Conservation (phyloP, 805 yeast genomes). For the Saccharomycopsis sp. region DNA sequence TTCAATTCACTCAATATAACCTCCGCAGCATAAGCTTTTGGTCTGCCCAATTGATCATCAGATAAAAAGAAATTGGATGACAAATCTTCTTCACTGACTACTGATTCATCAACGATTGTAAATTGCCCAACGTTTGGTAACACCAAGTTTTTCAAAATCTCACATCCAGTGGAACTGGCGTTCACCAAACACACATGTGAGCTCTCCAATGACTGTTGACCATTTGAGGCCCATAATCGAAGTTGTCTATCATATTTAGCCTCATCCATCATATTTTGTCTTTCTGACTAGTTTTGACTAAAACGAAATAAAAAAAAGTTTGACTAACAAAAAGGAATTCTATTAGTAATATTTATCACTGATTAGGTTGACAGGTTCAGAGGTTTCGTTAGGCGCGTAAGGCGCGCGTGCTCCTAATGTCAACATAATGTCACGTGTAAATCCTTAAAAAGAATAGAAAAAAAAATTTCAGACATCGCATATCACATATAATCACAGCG, state of each 20-base stretch:
- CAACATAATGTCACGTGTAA: too few species aligned
- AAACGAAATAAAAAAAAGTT: not conserved
- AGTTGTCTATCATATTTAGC: constrained; percentile 79
- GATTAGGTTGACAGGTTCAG: too few species aligned
- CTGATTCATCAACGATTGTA: constrained; percentile 46
- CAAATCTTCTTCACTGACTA: constrained; percentile 39
- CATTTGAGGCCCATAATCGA: constrained; percentile 76
- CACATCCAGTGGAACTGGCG: constrained; percentile 53
- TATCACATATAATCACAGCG: too few species aligned
- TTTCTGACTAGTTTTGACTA: too few species aligned
- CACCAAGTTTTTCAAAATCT: constrained; percentile 68
- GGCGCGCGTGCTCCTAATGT: too few species aligned
- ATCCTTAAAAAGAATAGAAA: too few species aligned
- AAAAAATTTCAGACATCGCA: too few species aligned
- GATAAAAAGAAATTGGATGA: constrained; percentile 57
- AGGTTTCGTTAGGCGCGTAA: too few species aligned
- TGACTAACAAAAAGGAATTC: not conserved
- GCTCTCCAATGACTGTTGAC: constrained; percentile 54
- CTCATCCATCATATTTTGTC: constrained; percentile 27
- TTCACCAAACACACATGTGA: constrained; percentile 58
- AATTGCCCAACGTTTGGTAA: constrained; percentile 68
- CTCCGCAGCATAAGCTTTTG: constrained; percentile 35
- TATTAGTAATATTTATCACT: too few species aligned
- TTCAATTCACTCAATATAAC: constrained; percentile 49
- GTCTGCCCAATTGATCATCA: constrained; percentile 36